Base-by-base conservation (phyloP, 192 early-diverging fungal genomes). In the Coemansia sp. region DNA sequence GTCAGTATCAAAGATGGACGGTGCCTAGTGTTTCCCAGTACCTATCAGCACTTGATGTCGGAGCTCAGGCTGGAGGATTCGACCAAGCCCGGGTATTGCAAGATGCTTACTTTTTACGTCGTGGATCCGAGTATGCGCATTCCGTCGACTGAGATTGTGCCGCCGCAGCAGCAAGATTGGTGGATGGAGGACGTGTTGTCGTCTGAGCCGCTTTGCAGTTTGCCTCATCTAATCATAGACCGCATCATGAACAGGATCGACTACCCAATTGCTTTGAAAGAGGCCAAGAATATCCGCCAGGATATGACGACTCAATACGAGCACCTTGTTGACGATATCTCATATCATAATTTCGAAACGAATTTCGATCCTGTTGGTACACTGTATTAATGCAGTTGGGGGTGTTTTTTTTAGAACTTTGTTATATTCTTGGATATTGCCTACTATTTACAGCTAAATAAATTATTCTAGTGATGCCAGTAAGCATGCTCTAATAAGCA, bases 1-100 rank as follows among this genome's bases (percentile, higher is more conserved):
- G 70, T 88, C 18, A 73, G 80, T 18, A 81, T 82, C 20, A 61
- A 62, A 38, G 65, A 86, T 60, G 88, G 88, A 7, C 89, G 90
- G 9, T 87, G 85, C 69, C 67, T 93, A 27, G 89, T 85, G 33
- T 94, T 92, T 70, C 89, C 91, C 2, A 94, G 93, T 75, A 65
- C 74, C 13, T 86, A 85, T 55, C 92, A 92, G 79, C 91, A 94
- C 72, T 62, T 79, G n/a, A 86, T 91, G 1, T 77, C 79, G 2
- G 81, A 83, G 0, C 91, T 94, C 65, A 64, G 73, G 50, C 82
- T 92, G 31, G 71, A 49, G 10, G 89, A 92, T 58, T 73, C 71
- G 46, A 83, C 85, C 27, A 87, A 86, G 41, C 85, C 87, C 0
- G 92, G 92, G 0, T 77, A 86, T 46, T 84, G 90, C 71, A 89